phyloP scores from a whole-genome alignment of 2,329 filamentous ascomycete species.

The Neofusicoccum kwambonambiense region DNA sequence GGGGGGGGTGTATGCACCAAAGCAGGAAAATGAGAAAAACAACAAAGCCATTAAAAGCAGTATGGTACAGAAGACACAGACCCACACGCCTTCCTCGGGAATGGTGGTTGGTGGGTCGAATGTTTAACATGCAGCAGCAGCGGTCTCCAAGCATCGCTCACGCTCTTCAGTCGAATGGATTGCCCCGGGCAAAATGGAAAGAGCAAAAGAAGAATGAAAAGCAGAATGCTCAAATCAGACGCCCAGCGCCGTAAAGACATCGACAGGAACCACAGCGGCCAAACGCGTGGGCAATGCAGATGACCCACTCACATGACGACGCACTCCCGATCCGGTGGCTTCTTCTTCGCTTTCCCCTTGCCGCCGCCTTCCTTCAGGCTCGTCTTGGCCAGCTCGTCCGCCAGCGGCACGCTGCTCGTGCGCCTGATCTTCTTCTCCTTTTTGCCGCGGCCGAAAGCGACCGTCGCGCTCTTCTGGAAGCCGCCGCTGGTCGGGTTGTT shows the following conservation, averaged over 20 bases:
- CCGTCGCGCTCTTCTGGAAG: slow-evolving; percentile 28
- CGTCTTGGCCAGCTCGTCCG: background rate
- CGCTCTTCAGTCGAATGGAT: too few relatives aligned
- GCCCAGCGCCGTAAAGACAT: background rate
- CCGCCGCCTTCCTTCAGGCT: slow-evolving; percentile 21
- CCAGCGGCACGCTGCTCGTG: slow-evolving; percentile 20
- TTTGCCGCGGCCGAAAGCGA: slow-evolving; percentile 20
- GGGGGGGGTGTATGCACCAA: too few relatives aligned
- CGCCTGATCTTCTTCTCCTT: slow-evolving; percentile 31
- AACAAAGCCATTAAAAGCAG: too few relatives aligned
- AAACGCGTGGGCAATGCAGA: background rate
- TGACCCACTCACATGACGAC: slow-evolving; percentile 39
- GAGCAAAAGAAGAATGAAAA: too few relatives aligned
- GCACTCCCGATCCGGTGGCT: slow-evolving; percentile 45
- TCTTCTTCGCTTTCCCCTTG: slow-evolving; percentile 25
- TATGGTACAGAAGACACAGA: too few relatives aligned
- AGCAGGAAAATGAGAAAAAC: too few relatives aligned
- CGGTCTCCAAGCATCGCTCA: too few relatives aligned
- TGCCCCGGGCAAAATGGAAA: too few relatives aligned
- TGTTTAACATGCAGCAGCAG: too few relatives aligned
- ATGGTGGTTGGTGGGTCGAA: too few relatives aligned
- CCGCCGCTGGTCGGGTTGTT: slow-evolving; percentile 16
- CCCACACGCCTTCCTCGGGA: too few relatives aligned
- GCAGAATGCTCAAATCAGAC: background rate
- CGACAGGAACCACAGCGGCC: background rate